Evolutionary conservation across 352 stramenopile species (phyloP).

Genomic region (Detonula confervacea): DNA sequence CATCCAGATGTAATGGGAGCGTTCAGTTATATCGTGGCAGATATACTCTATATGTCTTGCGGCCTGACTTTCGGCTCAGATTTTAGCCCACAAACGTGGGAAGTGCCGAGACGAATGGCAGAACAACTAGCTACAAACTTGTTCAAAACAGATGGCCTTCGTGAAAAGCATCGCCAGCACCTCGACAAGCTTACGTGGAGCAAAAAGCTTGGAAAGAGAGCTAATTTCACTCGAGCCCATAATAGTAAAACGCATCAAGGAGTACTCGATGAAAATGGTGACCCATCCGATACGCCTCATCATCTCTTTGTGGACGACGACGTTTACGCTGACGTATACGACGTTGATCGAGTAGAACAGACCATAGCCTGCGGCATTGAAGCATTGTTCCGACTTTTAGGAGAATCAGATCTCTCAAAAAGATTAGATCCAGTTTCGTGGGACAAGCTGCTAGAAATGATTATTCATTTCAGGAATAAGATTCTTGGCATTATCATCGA

Average conservation of each 20-base stretch:
- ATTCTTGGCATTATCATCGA: slow-evolving; percentile 39
- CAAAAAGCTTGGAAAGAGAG: neutral
- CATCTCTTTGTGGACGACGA: slow-evolving; percentile 37
- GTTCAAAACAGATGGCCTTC: slow-evolving; percentile 5
- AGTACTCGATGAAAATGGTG: slow-evolving; percentile 8
- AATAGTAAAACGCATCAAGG: neutral
- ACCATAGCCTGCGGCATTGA: slow-evolving; percentile 33
- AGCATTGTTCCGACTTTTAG: slow-evolving; percentile 42
- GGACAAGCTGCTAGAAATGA: slow-evolving; percentile 39
- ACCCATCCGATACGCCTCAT: slow-evolving; percentile 24
- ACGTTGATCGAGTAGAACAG: slow-evolving; percentile 20
- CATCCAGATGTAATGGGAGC: slow-evolving; percentile 20
- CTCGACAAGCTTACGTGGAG: slow-evolving; percentile 19
- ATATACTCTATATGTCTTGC: neutral
- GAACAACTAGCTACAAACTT: slow-evolving; percentile 23
- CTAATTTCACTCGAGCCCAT: neutral
- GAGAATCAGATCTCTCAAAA: neutral
- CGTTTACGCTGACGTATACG: slow-evolving; percentile 33
- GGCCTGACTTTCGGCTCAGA: slow-evolving; percentile 25
- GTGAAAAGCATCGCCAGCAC: slow-evolving; percentile 25
- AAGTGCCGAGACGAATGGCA: neutral
- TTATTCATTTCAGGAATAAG: slow-evolving; percentile 26
- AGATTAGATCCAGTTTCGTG: slow-evolving; percentile 32
- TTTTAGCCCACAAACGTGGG: slow-evolving; percentile 27
- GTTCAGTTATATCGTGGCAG: neutral